phyloP scores from a whole-genome alignment of 176 grass and related monocot species.

The Poa pratensis region DNA sequence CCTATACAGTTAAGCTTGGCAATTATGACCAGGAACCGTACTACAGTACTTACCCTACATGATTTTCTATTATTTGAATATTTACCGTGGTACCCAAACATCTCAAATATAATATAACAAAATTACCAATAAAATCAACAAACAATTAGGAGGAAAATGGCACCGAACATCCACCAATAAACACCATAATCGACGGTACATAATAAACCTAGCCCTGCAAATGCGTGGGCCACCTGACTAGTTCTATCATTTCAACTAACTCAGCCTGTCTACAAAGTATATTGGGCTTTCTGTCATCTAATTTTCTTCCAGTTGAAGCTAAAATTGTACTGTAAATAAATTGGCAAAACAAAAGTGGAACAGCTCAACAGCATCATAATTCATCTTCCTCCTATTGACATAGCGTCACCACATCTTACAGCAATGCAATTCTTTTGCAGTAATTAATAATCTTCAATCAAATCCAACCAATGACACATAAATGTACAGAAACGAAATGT shows the following conservation, averaged over 20 bases:
- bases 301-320: not conserved
- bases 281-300: not conserved
- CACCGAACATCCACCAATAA: not conserved
- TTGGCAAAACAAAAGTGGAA: not conserved
- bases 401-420: not conserved
- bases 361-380: not conserved
- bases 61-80: not conserved
- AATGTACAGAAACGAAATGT: not conserved
- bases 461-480: not conserved
- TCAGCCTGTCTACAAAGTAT: not conserved
- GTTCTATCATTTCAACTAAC: not conserved
- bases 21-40: not conserved
- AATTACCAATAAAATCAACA: not conserved
- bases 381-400: not conserved
- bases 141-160: slow-evolving; percentile 1
- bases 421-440: not conserved
- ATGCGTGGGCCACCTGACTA: not conserved
- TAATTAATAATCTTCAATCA: not conserved
- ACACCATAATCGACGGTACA: not conserved
- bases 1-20: not conserved
- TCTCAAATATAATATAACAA: not conserved
- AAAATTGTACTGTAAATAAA: not conserved
- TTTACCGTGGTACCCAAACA: not conserved
- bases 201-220: not conserved
- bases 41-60: not conserved